A percentile compares a stretch with the other conserved stretches of the same genome.
Evolutionary conservation across 495 filamentous ascomycete genomes (phyloP).

Genomic region (Podospora comata): DNA sequence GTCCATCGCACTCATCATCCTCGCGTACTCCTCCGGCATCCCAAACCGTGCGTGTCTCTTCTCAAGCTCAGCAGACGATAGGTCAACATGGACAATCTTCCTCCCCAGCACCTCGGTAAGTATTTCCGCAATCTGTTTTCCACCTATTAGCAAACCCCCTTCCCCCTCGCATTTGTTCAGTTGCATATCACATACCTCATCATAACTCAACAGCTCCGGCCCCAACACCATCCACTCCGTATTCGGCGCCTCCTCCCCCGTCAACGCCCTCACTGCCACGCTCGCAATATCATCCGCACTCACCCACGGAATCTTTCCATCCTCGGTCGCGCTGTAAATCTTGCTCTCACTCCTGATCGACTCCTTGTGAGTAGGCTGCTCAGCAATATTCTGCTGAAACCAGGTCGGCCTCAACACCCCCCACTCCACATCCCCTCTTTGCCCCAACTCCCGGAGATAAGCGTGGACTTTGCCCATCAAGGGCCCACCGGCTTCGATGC

Average conservation of each 20-base stretch:
- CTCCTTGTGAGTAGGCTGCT: constrained; percentile 29
- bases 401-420: constrained; percentile 43
- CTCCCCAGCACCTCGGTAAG: constrained; percentile 39
- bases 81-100: constrained; percentile 44
- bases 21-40: constrained; percentile 35
- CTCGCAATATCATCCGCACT: constrained; percentile 48
- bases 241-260: constrained; percentile 39
- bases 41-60: constrained; percentile 27
- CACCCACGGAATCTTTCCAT: constrained; percentile 48
- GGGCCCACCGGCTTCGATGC: constrained; percentile 37
- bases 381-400: constrained; percentile 43
- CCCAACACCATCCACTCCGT: constrained; percentile 47
- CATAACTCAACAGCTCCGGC: constrained; percentile 44
- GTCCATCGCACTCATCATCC: constrained; percentile 38
- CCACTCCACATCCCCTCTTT: constrained; percentile 41
- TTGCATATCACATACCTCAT: constrained; percentile 37
- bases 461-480: constrained; percentile 38
- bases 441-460: constrained; percentile 40
- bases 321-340: constrained; percentile 43
- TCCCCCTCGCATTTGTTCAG: neutral
- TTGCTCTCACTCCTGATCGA: constrained; percentile 42
- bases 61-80: constrained; percentile 34
- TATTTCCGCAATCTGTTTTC: constrained; percentile 40
- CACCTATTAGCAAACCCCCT: neutral
- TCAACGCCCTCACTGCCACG: constrained; percentile 44